These are phyloP conservation scores for Elongisporangium undulatum DNA, from an alignment of 352 stramenopile species.

Conservation along the genomic window DNA sequence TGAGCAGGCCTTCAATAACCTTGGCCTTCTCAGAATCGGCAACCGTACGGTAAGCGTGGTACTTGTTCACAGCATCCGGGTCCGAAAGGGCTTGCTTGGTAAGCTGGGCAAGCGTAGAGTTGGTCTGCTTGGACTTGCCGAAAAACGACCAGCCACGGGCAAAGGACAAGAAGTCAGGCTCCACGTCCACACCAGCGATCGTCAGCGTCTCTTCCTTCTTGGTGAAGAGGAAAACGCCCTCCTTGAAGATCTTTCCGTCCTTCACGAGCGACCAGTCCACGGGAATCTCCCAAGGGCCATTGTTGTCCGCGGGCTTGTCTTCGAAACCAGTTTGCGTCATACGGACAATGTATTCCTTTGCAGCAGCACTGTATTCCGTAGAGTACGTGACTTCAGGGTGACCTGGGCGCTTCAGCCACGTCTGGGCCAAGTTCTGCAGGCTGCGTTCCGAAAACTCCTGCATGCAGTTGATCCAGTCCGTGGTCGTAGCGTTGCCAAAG, in stretches of 20 bases:
- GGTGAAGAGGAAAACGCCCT: slow-evolving; percentile 58
- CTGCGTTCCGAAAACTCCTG: slow-evolving; percentile 58
- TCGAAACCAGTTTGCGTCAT: slow-evolving; percentile 70
- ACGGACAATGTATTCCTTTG: slow-evolving; percentile 49
- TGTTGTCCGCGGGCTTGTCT: slow-evolving; percentile 57
- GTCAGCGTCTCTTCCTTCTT: slow-evolving; percentile 48
- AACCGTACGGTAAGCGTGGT: slow-evolving; percentile 65
- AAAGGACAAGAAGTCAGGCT: slow-evolving; percentile 72
- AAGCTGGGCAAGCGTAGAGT: slow-evolving; percentile 35
- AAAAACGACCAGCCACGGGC: slow-evolving; percentile 78
- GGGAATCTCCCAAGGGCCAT: slow-evolving; percentile 73
- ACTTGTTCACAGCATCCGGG: slow-evolving; percentile 74
- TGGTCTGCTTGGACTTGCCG: slow-evolving; percentile 63
- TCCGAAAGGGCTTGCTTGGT: slow-evolving; percentile 66
- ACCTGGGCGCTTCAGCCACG: slow-evolving; percentile 68
- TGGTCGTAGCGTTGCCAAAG: slow-evolving; percentile 64
- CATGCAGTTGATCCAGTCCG: slow-evolving; percentile 79
- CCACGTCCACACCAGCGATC: slow-evolving; percentile 38
- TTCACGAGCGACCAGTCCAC: slow-evolving; percentile 75
- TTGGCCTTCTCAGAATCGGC: slow-evolving; percentile 65
- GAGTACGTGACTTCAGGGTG: slow-evolving; percentile 65
- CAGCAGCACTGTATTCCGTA: slow-evolving; percentile 41
- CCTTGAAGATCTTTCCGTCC: slow-evolving; percentile 49
- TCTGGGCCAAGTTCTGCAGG: slow-evolving; percentile 63
- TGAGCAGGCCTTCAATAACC: slow-evolving; percentile 58